Base-by-base conservation (phyloP, 139 green algal species). In the Coelastrella sp. region DNA sequence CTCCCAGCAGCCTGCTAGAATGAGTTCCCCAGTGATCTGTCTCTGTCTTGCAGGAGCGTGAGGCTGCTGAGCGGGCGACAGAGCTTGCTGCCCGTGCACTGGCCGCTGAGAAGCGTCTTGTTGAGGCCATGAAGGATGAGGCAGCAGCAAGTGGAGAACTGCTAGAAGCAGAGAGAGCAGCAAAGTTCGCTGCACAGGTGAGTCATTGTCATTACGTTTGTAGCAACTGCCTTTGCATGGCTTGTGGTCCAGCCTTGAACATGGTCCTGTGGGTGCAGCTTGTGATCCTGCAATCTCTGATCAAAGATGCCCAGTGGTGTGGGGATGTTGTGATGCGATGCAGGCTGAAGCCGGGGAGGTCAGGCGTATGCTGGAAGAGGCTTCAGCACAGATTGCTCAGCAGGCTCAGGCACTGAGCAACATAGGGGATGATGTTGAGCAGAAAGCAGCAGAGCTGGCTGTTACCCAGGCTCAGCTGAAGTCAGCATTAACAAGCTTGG, bases 51-150 rank as follows among this genome's bases (percentile, higher is more conserved):
- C 27, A 85, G 59, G 86, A 91, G 69, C 87, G 84, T 57, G 90
- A 89, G 27, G 64, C 86, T 17, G 75, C 83, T 15, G 37, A 79
- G 71, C 88, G 90, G 23, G 67, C 80, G 11, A 72, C 76, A 38
- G 59, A 83, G 34, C 69, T 93, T 30, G 69, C 76, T 19, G 25
- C 51, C n/a, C 50, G 85, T 67, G 66, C 86, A 0, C 84, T 93
- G 60, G 81, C 76, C 30, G 88, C 88, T 57, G 90, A 93, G 88
- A 90, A 90, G 84, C 66, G 72, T 43, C 81, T 91, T 57, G 84
- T 91, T 30, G 84, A 86, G 21, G 88, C 90, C 0, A 83, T 89
- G 62, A 88, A 86, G 83, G 63, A 85, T 62, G 88, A 91, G 73
- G 79, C 84, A 25, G 45, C 84, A 9, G 88, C 88, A 0, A 72